Evolutionary conservation across 2,329 filamentous ascomycete species (phyloP), one percentile per base, ranked within the genome.

Genomic region (Tympanopsis confertula): DNA sequence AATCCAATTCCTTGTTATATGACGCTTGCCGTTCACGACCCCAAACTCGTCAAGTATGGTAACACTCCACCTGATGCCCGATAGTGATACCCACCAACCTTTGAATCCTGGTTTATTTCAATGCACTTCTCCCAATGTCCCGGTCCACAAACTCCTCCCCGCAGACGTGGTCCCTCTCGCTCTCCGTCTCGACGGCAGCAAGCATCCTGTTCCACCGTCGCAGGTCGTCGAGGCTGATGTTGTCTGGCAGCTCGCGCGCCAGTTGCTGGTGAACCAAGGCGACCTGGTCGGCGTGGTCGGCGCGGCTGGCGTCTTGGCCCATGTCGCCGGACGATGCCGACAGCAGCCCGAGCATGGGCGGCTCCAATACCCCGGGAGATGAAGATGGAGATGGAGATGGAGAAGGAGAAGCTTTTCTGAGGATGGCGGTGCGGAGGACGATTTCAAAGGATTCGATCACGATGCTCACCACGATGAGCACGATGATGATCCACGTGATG

Each of bases 401-500:
- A 10, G 10, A 28, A n/a, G 24, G 10, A 28, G 24, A 3, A 20
- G 35, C 12, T 28, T 19, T 19, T 26, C 55, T 53, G 37, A 94
- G 62, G 38, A 94, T 82, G 19, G 70, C 78, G 53, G 96, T 96
- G 5, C 91, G 74, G 37, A 98, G 65, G 39, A 82, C 76, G 5
- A 96, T 89, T 61, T 98, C 91, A 3, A 82, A 80, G 37, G 86
- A 82, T 2, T 91, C 96, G 38, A 98, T 86, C 38, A 87, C 66
- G 51, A 98, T 96, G 53, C 82, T 89, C 47, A 96, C 66, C 35
- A 93, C 60, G 53, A 98, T 98, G 35, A 98, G 73, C 35, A 94
- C 71, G 51, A 98, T 98, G 58, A 96, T 82, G 57, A 98, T 96
- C 89, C 89, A 96, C 1, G 91, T 98, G 55, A 95, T 94, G 46